A percentile compares a stretch with the other conserved stretches of the same genome.
Conservation (phyloP, 2,329 filamentous ascomycete genomes). For the Colletotrichum lupini region DNA sequence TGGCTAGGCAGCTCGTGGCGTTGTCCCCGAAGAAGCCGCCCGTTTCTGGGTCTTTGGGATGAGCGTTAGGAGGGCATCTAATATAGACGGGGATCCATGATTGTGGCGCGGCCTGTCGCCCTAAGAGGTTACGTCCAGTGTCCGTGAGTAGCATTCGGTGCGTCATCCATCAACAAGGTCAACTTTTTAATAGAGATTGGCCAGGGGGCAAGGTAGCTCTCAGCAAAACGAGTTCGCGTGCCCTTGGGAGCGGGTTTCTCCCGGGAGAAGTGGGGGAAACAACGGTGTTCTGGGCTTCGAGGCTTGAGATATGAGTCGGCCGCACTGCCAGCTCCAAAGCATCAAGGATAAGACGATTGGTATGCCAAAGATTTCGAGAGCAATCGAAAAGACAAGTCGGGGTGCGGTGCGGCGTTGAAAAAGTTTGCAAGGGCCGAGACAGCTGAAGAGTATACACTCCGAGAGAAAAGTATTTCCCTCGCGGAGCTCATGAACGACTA, state of each 20-base stretch:
- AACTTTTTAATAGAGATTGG: slow-evolving; percentile 11
- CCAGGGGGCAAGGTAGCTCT: slow-evolving; percentile 7
- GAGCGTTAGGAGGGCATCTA: background rate
- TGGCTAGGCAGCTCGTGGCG: slow-evolving; percentile 7
- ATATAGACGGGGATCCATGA: slow-evolving; percentile 29
- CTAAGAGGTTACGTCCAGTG: slow-evolving; percentile 6
- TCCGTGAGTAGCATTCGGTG: slow-evolving; percentile 14
- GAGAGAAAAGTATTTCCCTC: background rate
- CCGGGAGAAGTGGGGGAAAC: slow-evolving; percentile 18
- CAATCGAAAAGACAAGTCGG: background rate
- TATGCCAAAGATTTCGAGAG: background rate
- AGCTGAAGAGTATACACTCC: background rate
- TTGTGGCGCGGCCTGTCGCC: slow-evolving; percentile 21
- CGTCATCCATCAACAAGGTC: slow-evolving; percentile 27
- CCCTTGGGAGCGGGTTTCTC: slow-evolving; percentile 19
- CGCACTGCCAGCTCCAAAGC: background rate
- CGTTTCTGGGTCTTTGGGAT: background rate
- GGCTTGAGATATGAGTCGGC: background rate
- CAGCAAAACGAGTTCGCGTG: slow-evolving; percentile 23
- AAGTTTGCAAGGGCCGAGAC: background rate
- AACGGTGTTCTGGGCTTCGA: slow-evolving; percentile 11
- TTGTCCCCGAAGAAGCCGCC: slow-evolving; percentile 26
- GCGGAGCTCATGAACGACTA: slow-evolving; percentile 1
- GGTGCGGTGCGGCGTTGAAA: background rate
- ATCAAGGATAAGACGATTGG: background rate